Base-by-base conservation (phyloP, 2,329 filamentous ascomycete species). In the Coniochaeta pulveracea region DNA sequence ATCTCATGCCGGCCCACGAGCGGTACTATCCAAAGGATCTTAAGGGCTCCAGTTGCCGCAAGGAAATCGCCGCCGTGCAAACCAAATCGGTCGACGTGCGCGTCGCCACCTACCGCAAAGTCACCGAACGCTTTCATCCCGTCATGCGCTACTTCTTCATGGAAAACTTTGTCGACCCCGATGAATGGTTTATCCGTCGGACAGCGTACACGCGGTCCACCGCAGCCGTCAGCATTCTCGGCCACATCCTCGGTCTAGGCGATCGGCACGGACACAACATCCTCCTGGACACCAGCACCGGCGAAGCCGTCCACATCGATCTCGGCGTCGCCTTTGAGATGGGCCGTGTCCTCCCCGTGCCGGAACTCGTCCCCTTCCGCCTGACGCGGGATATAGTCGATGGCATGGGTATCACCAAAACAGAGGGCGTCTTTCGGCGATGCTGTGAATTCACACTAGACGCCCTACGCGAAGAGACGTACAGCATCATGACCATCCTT, bases 401-500 rank as follows among this genome's bases (percentile, higher is more conserved):
- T 50, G 93, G 85, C 17, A 95, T 99, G 84, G 91, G 91, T 18
- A 81, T 93, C 44, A 93, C 85, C 3, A 85, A 84, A 47, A 93
- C 88, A 0, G 93, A 99, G 55, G 91, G 91, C 4, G 86, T 96
- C 0, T 98, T 96, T 62, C 76, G 91, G 6, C 76, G 93, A n/a
- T 96, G 89, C 58, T 98, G 91, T 55, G 93, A 99, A 53, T 96
- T 96, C 53, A 96, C 88, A 0, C 73, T 99, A 19, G 86, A 95
- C 40, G 88, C 93, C 2, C 64, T 99, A 22, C 79, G 91, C n/a
- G 83, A 93, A 47, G 91, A 98, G 54, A 84, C 84, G 10, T 93
- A 94, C 52, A 88, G 82, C 27, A 98, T 99, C 60, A 96, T 95
- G 88, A 96, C 91, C 0, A 86, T 98, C 34, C 74, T 99, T 14